These are phyloP conservation scores for Erythrophleum ivorense DNA, from an alignment of 331 rosid genomes.

Conservation along the genomic window DNA sequence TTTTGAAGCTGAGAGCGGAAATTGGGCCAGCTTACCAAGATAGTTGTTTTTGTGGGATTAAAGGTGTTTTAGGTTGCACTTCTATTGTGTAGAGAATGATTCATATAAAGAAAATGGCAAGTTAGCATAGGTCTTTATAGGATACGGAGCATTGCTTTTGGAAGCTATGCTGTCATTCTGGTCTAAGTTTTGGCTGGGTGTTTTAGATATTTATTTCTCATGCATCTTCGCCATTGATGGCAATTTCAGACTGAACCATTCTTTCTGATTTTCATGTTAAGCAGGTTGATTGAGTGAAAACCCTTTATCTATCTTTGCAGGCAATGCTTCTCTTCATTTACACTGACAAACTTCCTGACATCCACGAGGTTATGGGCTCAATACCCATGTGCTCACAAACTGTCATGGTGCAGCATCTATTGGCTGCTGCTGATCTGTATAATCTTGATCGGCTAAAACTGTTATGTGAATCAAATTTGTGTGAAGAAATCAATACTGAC, in stretches of 20 bases:
- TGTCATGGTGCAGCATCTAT: conserved; percentile 92
- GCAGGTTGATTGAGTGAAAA: not conserved
- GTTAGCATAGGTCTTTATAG: not conserved
- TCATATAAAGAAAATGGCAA: not conserved
- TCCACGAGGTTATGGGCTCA: conserved; percentile 74
- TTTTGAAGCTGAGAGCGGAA: not conserved
- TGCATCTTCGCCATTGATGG: not conserved
- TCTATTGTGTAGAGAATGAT: not conserved
- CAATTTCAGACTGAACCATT: not conserved
- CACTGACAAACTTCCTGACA: conserved; percentile 77
- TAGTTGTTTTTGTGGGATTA: not conserved
- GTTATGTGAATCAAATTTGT: conserved; percentile 84
- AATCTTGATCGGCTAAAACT: conserved; percentile 83
- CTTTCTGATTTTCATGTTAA: not conserved
- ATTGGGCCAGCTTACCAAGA: not conserved
- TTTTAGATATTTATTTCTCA: not conserved
- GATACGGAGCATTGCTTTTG: not conserved
- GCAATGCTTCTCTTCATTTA: conserved; percentile 93
- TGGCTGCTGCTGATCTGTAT: conserved; percentile 94
- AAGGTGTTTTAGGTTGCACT: not conserved
- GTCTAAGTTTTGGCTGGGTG: not conserved
- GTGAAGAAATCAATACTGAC: conserved; percentile 73
- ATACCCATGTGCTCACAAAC: conserved; percentile 67
- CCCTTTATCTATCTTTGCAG: conserved; percentile 52
- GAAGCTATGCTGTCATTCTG: not conserved